Base-by-base conservation (phyloP, 768 basidiomycete genomes). In the Scleroderma citrinum region DNA sequence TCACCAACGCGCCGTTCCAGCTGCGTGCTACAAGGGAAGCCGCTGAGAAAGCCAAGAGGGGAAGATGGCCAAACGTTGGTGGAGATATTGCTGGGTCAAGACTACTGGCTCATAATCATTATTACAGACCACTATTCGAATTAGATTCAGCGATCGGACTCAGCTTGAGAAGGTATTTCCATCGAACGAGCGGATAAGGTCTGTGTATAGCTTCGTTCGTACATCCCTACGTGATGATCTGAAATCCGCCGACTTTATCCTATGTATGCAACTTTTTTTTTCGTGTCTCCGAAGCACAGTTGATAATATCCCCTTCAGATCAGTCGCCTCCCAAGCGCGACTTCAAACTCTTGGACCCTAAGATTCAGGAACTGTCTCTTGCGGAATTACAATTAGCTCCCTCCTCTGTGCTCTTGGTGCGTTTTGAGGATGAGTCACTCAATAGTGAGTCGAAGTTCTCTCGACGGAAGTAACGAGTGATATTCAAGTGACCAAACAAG, bases 141-240 rank as follows among this genome's bases (percentile, higher is more conserved):
- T 95, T 55, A 79, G 78, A 58, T 95, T 94, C 67, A 71, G 81
- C 19, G 89, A 94, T 65, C 77, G 85, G 42, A 88, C 82, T 2
- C 83, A 86, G 60, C 73, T 95, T 13, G 92, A 95, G 69, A 83
- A 80, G 56, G 67, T 68, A 0, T 93, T 94, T 59, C 74, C 81
- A 3, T 92, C 92, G 6, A 77, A 77, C 3, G 80, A 82, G 66
- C 92, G 87, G 64, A 90, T 95, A 44, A 77, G 78, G 44, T 74
- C 84, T 2, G 80, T 95, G 8, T 94, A 95, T 62, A 87, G 86
- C 10, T 93, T 93, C 54, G 89, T 92, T 46, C 78, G 85, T 30
- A 69, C 73, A 29, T 78, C 80, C 19, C 70, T 95, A 30, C 70
- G 80, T 37, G 86, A 88, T 48, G 87, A 91, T 52, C 80, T 83